Evolutionary conservation across 179 eudicot genomes (phyloP).

Genomic region (Actinidia chinensis): DNA sequence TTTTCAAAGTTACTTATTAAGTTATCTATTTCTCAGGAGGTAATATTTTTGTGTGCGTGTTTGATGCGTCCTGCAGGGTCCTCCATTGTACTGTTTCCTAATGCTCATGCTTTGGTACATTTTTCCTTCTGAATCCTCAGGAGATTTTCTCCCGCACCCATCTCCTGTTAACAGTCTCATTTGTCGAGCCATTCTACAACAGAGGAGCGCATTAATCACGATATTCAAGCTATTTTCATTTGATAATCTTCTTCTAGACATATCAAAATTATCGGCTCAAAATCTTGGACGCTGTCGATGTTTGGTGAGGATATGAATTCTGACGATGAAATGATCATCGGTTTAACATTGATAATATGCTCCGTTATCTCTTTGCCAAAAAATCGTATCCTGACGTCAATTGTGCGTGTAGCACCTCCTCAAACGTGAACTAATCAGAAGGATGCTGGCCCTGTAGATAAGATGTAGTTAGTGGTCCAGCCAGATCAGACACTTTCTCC

Average conservation of each 20-base stretch:
- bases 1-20: neutral
- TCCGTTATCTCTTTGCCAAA: constrained; percentile 16
- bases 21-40: neutral
- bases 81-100: constrained; percentile 10
- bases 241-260: constrained; percentile 21
- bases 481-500: constrained; percentile 19
- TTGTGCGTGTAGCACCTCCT: neutral
- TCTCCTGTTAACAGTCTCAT: constrained; percentile 39
- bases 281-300: constrained; percentile 18
- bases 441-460: constrained; percentile 20
- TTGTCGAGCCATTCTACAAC: constrained; percentile 29
- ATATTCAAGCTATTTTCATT: constrained; percentile 26
- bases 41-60: neutral
- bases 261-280: constrained; percentile 22
- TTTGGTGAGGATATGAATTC: constrained; percentile 12
- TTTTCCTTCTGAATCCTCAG: constrained; percentile 34
- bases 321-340: constrained; percentile 16
- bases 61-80: neutral
- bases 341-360: constrained; percentile 14
- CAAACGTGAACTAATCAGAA: constrained; percentile 26
- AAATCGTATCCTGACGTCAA: constrained; percentile 8
- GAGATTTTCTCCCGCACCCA: constrained; percentile 48
- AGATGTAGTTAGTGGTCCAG: constrained; percentile 14
- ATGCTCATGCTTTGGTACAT: constrained; percentile 5
- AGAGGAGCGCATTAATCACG: constrained; percentile 23